A percentile compares a stretch with the other conserved stretches of the same genome.
These are phyloP conservation scores for Alternaria infectoria DNA, from an alignment of 2,329 filamentous ascomycete genomes.

Conservation along the genomic window DNA sequence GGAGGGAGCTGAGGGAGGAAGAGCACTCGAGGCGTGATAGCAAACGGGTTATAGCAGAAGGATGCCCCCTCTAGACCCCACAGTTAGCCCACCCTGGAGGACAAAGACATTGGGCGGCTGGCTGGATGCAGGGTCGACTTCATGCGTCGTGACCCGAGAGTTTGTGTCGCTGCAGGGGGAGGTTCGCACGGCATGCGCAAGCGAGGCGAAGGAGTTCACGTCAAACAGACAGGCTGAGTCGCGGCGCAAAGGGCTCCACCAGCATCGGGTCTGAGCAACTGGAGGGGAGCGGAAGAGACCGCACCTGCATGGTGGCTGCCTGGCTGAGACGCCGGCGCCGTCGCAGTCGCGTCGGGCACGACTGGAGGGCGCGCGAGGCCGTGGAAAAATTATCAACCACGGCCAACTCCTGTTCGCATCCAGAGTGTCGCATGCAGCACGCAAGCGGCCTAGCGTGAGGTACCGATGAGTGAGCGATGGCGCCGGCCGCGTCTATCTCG, in stretches of 20 bases:
- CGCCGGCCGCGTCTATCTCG: neutral
- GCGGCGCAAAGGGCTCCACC: constrained; percentile 5
- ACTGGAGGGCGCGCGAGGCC: neutral
- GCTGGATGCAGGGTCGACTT: constrained; percentile 24
- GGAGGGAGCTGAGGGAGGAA: constrained; percentile 1
- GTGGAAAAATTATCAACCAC: neutral
- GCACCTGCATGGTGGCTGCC: constrained; percentile 20
- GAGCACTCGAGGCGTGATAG: constrained; percentile 10
- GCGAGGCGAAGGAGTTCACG: constrained; percentile 24
- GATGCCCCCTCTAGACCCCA: constrained; percentile 7
- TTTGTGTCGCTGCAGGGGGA: constrained; percentile 18
- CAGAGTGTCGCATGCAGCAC: neutral
- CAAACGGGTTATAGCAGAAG: constrained; percentile 12
- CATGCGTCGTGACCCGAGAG: constrained; percentile 23
- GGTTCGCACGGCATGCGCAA: constrained; percentile 22
- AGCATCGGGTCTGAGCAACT: constrained; percentile 8
- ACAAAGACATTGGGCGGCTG: constrained; percentile 15
- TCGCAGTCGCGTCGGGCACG: neutral
- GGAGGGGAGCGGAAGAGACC: constrained; percentile 19
- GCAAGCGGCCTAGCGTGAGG: constrained; percentile 1
- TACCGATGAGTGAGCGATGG: neutral
- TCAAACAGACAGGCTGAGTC: constrained; percentile 26
- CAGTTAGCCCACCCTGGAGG: constrained; percentile 2
- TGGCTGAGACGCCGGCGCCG: constrained; percentile 26
- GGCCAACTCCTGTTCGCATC: neutral